These are phyloP conservation scores for Cyclocybe cylindracea DNA, from an alignment of 768 basidiomycete species.

Conservation along the genomic window DNA sequence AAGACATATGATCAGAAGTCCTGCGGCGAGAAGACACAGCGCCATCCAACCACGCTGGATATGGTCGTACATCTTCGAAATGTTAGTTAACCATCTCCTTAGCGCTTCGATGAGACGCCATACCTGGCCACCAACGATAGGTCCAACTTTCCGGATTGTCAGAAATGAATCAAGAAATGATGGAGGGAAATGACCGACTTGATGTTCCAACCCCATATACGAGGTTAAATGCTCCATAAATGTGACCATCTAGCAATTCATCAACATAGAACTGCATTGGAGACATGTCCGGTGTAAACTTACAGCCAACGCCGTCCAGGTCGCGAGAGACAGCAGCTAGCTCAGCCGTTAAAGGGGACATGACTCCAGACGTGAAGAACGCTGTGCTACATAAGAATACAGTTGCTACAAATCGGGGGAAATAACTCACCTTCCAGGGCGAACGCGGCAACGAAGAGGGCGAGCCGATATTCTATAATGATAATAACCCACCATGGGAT, in stretches of 20 bases:
- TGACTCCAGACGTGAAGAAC: conserved; percentile 59
- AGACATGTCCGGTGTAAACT: conserved; percentile 19
- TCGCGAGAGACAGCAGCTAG: conserved; percentile 58
- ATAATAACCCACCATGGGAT: conserved; percentile 68
- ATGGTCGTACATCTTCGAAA: conserved; percentile 58
- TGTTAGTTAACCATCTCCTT: conserved; percentile 2
- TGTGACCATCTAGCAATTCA: conserved; percentile 59
- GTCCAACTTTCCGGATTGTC: conserved; percentile 51
- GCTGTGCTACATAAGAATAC: conserved; percentile 31
- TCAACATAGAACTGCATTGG: not conserved
- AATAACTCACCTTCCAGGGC: conserved; percentile 53
- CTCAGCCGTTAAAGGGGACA: conserved; percentile 68
- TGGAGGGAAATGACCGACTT: conserved; percentile 36
- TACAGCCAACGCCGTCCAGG: conserved; percentile 70
- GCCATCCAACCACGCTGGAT: conserved; percentile 59
- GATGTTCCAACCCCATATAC: conserved; percentile 67
- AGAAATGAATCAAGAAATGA: not conserved
- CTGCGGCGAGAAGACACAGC: conserved; percentile 50
- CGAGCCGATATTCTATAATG: conserved; percentile 44
- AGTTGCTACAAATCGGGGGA: no score
- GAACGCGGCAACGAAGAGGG: conserved; percentile 48
- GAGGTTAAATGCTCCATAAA: conserved; percentile 75
- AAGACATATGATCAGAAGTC: conserved; percentile 38
- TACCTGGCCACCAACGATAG: conserved; percentile 70
- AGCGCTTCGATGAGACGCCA: conserved; percentile 4